Conservation (phyloP, 805 yeast species). For the Pichia exigua region DNA sequence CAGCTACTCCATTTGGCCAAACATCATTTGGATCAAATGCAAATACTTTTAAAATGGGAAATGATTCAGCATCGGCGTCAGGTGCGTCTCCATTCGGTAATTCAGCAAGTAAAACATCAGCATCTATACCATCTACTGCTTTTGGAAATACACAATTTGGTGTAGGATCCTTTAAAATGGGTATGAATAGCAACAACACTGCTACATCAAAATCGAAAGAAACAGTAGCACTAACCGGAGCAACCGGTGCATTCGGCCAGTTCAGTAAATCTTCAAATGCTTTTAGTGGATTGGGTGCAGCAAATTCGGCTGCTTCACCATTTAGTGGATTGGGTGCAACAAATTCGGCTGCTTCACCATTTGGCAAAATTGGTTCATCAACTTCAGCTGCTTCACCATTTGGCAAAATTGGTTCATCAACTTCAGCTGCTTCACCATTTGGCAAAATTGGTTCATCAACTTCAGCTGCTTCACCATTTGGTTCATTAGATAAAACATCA, state of each 20-base stretch:
- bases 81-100: slow-evolving; percentile 8
- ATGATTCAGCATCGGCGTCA: background rate
- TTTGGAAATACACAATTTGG: slow-evolving; percentile 4
- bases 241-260: slow-evolving; percentile 5
- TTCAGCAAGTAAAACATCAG: background rate
- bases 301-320: background rate
- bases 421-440: background rate
- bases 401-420: background rate
- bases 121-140: background rate
- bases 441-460: background rate
- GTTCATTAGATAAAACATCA: background rate
- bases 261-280: slow-evolving; percentile 4
- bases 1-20: background rate
- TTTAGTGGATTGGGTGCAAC: background rate
- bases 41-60: background rate
- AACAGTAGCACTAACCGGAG: background rate
- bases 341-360: background rate
- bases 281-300: background rate
- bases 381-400: background rate
- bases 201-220: background rate
- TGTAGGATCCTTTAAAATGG: slow-evolving; percentile 2
- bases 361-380: background rate
- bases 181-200: background rate
- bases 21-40: slow-evolving; percentile 17
- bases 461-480: background rate